Conservation (phyloP, 129 eudicot genomes). For the Mikania micrantha region DNA sequence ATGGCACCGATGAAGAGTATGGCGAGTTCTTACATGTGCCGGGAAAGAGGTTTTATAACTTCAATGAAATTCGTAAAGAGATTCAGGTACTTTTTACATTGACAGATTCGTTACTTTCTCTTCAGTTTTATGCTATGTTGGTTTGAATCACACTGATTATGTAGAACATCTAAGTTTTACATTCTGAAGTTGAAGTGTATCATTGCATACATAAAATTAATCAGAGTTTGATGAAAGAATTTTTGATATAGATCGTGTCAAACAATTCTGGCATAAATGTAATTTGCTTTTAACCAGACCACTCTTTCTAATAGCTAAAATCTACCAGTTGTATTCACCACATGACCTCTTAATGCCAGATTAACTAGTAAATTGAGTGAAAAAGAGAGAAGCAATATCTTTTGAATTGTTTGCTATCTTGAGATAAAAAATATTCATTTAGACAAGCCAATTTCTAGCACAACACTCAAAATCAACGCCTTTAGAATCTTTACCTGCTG, state of each 20-base stretch:
- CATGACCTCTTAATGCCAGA: constrained; percentile 1
- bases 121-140: neutral
- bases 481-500: neutral
- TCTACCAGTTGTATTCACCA: neutral
- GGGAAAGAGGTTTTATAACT: constrained; percentile 66
- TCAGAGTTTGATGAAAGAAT: neutral
- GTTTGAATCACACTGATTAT: constrained; percentile 7
- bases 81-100: constrained; percentile 55
- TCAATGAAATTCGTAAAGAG: constrained; percentile 67
- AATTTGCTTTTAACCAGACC: neutral
- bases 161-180: neutral
- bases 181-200: neutral
- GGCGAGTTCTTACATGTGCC: constrained; percentile 87
- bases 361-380: neutral
- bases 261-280: neutral
- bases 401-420: neutral
- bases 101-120: neutral
- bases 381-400: neutral
- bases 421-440: neutral
- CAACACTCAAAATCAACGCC: neutral
- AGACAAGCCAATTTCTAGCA: neutral
- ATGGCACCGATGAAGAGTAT: constrained; percentile 67
- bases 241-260: neutral
- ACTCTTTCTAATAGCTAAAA: neutral
- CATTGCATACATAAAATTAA: neutral